Base-by-base conservation (phyloP, 345 rosid species). In the Euclidium syriacum region DNA sequence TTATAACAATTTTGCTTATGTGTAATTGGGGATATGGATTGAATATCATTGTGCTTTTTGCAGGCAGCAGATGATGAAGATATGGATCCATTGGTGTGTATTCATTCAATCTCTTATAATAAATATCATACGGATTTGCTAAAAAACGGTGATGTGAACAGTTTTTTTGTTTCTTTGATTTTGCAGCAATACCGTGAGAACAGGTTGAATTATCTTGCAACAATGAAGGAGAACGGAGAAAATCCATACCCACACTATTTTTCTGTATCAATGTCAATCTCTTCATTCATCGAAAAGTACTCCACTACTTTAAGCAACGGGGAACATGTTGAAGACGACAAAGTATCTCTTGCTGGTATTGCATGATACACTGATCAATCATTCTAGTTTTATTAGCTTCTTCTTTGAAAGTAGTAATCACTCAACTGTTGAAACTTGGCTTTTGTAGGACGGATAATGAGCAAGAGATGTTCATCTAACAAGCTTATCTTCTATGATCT, bases 361-460 rank as follows among this genome's bases (percentile, higher is more conserved):
- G n/a, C n/a, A n/a, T 52, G 30, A 19, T 49, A 49, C 35, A 34
- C 18, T 7, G 1, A 10, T 18, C 44, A 26, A 26, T 58, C 4
- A 7, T 0, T 56, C 10, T 6, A 11, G 22, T 8, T 44, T 18
- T 9, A 10, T 22, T 6, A 44, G 29, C 25, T 11, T 4, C 16
- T 44, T 18, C 7, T 1, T 44, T 0, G 25, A 17, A 8, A 18
- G 11, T n/a, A 10, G 50, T 9, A 68, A 16, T 48, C 35, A 32
- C 4, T 32, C 35, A 3, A 39, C 47, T 4, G 56, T 47, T 62
- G 62, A 10, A 30, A 15, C 52, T 47, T 73, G 33, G 47, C n/a
- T n/a, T n/a, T n/a, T n/a, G n/a, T 38, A 91, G 96, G 98, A 26
- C 79, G 98, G 67, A 84, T 88, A 50, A 86, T 91, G 90, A 80